Evolutionary conservation across 2,329 filamentous ascomycete species (phyloP).

Genomic region (Harringtonia aguacate): DNA sequence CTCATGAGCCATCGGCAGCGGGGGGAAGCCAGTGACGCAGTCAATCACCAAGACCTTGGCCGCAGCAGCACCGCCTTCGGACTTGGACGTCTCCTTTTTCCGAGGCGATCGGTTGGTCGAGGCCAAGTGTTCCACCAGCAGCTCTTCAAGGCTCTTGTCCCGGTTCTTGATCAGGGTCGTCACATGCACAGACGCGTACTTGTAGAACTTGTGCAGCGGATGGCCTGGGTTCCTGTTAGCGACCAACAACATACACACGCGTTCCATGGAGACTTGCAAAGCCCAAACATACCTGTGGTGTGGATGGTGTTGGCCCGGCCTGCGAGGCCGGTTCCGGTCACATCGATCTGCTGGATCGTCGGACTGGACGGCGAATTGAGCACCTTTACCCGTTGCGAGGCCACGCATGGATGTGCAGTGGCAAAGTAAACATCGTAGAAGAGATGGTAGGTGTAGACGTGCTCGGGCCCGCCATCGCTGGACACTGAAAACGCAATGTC

Average conservation of each 20-base stretch:
- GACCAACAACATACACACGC: no score
- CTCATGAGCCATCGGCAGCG: slow-evolving; percentile 29
- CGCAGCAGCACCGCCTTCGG: not conserved
- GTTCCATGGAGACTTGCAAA: no score
- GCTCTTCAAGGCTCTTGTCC: slow-evolving; percentile 32
- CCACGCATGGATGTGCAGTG: slow-evolving; percentile 54
- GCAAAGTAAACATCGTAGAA: slow-evolving; percentile 53
- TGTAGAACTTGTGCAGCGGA: slow-evolving; percentile 52
- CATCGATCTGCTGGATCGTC: slow-evolving; percentile 45
- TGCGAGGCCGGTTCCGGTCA: slow-evolving; percentile 31
- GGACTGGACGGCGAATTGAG: slow-evolving; percentile 50
- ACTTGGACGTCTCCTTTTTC: not conserved
- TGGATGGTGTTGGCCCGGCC: slow-evolving; percentile 35
- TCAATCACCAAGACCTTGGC: slow-evolving; percentile 47
- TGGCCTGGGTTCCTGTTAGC: slow-evolving; percentile 33
- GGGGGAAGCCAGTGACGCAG: slow-evolving; percentile 46
- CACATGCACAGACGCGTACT: slow-evolving; percentile 48
- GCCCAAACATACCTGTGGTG: slow-evolving; percentile 30
- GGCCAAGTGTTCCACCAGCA: slow-evolving; percentile 26
- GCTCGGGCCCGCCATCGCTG: slow-evolving; percentile 27
- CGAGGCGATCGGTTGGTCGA: slow-evolving; percentile 18
- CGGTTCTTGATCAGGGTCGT: slow-evolving; percentile 41
- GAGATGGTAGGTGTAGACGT: slow-evolving; percentile 32
- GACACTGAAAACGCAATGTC: slow-evolving; percentile 29
- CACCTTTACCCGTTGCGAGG: slow-evolving; percentile 44